A percentile compares a stretch with the other conserved stretches of the same genome.
Conservation (phyloP, 2,329 filamentous ascomycete species). For the Eurotiales sp. region DNA sequence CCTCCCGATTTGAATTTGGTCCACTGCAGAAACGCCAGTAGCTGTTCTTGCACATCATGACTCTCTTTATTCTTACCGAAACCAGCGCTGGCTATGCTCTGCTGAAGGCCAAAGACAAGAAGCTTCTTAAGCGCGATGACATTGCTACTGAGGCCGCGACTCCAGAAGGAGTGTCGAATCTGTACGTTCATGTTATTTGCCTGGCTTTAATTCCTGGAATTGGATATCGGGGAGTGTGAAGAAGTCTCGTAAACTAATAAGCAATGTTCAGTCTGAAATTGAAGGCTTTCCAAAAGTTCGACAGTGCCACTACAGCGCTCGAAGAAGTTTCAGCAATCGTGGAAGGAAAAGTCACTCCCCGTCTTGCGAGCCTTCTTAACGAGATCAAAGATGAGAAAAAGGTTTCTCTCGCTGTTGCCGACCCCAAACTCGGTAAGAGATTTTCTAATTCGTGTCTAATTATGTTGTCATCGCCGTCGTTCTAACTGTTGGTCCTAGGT, state of each 20-base stretch:
- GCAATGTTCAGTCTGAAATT: slow-evolving; percentile 68
- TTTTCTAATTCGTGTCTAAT: no score
- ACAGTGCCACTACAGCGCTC: slow-evolving; percentile 83
- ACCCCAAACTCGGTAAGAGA: slow-evolving; percentile 77
- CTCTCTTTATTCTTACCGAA: slow-evolving; percentile 88
- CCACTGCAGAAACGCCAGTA: slow-evolving; percentile 22
- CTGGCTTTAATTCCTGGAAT: neutral
- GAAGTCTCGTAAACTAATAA: slow-evolving; percentile 15
- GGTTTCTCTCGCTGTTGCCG: slow-evolving; percentile 86
- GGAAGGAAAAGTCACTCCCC: slow-evolving; percentile 90
- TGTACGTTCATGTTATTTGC: slow-evolving; percentile 56
- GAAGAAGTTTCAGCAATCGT: slow-evolving; percentile 85
- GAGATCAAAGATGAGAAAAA: slow-evolving; percentile 97
- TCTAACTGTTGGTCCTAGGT: slow-evolving; percentile 39
- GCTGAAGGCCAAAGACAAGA: slow-evolving; percentile 98
- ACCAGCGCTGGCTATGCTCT: slow-evolving; percentile 96
- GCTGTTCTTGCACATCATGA: slow-evolving; percentile 57
- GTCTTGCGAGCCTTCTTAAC: slow-evolving; percentile 76
- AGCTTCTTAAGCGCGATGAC: slow-evolving; percentile 85
- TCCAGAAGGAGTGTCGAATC: slow-evolving; percentile 78
- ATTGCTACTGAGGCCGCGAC: slow-evolving; percentile 70
- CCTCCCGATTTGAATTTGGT: slow-evolving; percentile 12
- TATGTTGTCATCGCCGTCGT: slow-evolving; percentile 18
- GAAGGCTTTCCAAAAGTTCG: slow-evolving; percentile 97
- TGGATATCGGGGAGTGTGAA: no score